Evolutionary conservation across 306 rosid genomes (phyloP).

Genomic region (Glycine latifolia): DNA sequence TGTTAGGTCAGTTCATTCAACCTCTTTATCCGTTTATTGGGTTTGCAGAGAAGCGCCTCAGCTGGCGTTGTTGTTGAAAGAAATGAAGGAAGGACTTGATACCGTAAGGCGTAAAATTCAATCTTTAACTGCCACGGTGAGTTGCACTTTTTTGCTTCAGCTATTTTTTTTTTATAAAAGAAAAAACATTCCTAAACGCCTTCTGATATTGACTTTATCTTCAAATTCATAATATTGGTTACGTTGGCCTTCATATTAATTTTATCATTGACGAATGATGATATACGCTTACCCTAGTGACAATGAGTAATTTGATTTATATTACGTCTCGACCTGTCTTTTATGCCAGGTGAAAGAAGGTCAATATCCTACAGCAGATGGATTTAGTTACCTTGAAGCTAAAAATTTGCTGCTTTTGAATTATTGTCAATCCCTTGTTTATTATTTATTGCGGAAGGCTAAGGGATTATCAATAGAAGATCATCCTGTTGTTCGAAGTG

Average conservation of each 20-base stretch:
- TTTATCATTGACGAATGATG: not conserved
- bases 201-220: not conserved
- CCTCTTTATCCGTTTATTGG: not conserved
- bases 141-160: not conserved
- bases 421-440: conserved; percentile 88
- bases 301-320: conserved; percentile 2
- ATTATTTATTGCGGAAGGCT: conserved; percentile 82
- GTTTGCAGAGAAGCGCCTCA: conserved; percentile 68
- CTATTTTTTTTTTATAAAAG: not conserved
- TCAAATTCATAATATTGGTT: too few relatives aligned
- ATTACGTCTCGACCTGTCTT: conserved; percentile 18
- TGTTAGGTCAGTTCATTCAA: conserved; percentile 7
- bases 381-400: conserved; percentile 90
- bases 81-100: conserved; percentile 88
- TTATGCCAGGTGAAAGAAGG: conserved; percentile 66
- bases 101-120: conserved; percentile 65
- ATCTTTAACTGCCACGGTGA: conserved; percentile 75
- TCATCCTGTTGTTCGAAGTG: conserved; percentile 75
- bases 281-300: not conserved
- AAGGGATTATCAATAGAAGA: conserved; percentile 77
- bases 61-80: conserved; percentile 69
- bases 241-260: not conserved
- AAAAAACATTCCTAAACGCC: too few relatives aligned
- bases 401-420: conserved; percentile 80
- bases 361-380: conserved; percentile 73